A percentile compares a stretch with the other conserved stretches of the same genome.
Evolutionary conservation across 2,329 filamentous ascomycete genomes (phyloP).

Genomic region (Trichoderma sp.): DNA sequence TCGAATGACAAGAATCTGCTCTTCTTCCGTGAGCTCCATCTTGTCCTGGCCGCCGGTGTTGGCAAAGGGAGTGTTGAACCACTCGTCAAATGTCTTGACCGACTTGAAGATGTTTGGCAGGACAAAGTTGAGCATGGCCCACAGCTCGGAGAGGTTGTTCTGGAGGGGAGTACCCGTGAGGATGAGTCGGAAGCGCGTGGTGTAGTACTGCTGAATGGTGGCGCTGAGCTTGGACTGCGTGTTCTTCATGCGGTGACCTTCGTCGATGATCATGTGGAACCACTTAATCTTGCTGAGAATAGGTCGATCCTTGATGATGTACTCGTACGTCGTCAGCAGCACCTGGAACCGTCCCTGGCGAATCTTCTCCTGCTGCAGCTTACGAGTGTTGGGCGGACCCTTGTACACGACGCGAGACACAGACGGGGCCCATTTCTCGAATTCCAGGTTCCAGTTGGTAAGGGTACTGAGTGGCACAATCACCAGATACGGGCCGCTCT

Average conservation of each 20-base stretch:
- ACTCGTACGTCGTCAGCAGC: slow-evolving; percentile 95
- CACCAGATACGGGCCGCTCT: slow-evolving; percentile 89
- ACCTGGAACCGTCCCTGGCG: slow-evolving; percentile 96
- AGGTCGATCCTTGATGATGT: slow-evolving; percentile 98
- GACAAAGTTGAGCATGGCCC: slow-evolving; percentile 98
- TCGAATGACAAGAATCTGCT: slow-evolving; percentile 95
- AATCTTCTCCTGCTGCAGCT: slow-evolving; percentile 89
- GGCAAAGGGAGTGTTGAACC: slow-evolving; percentile 99
- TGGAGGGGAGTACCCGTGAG: slow-evolving; percentile 95
- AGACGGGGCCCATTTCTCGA: slow-evolving; percentile 96
- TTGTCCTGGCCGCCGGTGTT: slow-evolving; percentile 98
- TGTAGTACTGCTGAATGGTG: slow-evolving; percentile 94
- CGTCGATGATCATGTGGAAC: slow-evolving; percentile 99
- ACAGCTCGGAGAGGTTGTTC: slow-evolving; percentile 94
- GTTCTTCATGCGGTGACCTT: slow-evolving; percentile 99
- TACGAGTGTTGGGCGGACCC: slow-evolving; percentile 84
- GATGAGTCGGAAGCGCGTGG: slow-evolving; percentile 91
- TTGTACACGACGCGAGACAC: slow-evolving; percentile 93
- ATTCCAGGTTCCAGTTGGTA: slow-evolving; percentile 98
- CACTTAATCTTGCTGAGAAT: slow-evolving; percentile 98
- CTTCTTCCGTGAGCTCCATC: slow-evolving; percentile 99
- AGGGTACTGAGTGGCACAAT: slow-evolving; percentile 96
- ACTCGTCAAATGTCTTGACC: slow-evolving; percentile 97
- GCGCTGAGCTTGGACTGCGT: slow-evolving; percentile 92
- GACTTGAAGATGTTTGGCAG: slow-evolving; percentile 99